Base-by-base conservation (phyloP, 257 asterid genomes). In the Lycium ferocissimum region DNA sequence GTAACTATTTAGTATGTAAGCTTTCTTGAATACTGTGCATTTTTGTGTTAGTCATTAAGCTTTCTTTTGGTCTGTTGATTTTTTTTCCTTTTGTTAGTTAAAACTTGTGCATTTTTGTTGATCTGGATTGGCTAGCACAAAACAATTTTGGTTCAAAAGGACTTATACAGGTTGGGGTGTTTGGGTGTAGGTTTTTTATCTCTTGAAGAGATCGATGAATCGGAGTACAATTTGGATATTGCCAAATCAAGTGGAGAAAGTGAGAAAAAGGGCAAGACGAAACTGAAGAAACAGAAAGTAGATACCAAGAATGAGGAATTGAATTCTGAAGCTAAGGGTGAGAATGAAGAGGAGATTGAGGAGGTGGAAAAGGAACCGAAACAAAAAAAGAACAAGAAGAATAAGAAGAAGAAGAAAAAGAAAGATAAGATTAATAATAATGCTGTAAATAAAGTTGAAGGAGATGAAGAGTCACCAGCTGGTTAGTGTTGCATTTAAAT, bases 131-230 rank as follows among this genome's bases (percentile, higher is more conserved):
- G 45, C 7, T 45, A 78, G 47, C 26, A 78, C 63, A 53, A 51
- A 59, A 53, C 14, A 26, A 22, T 76, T 76, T 53, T 51, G 82
- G 47, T 53, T 53, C 0, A 2, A 26, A 3, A 43, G 82, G 82
- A 15, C 66, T 78, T 40, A 78, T 37, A 53, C 65, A 51, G 33
- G 3, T 78, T 78, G 13, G 9, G 38, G 43, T 86, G 70, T 20
- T 15, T 20, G 73, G 43, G 45, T 89, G 94, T 88, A 95, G 99
- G 99, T 40, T 93, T 96, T 91, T 89, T 96, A 63, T 85, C 92
- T 2, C 98, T 96, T 70, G 98, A 96, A 87, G 99, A 96, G 93
- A 92, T 96, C 37, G 97, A 95, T 84, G 99, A 94, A 86, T 84
- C 92, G 13, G 93, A 91, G 12, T 96, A 88, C 66, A 96, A 91